Evolutionary conservation across 1,284 basidiomycete genomes (phyloP).

Genomic region (Pseudozyma sp.): DNA sequence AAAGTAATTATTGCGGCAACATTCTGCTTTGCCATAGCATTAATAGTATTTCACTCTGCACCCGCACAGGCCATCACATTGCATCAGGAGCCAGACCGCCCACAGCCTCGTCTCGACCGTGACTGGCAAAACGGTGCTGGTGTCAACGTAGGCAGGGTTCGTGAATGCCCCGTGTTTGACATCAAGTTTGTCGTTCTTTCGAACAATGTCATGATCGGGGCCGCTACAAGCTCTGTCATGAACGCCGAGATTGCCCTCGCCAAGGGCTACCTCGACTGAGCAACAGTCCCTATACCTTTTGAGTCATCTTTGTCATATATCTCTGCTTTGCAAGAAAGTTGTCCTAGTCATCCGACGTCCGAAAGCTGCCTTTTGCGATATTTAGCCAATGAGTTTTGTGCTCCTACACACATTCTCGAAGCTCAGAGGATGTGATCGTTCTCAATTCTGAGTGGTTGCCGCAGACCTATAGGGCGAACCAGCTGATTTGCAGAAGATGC

Average conservation of each 20-base stretch:
- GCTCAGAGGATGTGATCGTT: no score
- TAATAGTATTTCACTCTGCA: constrained; percentile 88
- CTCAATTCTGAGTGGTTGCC: no score
- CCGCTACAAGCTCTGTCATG: constrained; percentile 96
- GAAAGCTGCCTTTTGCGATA: neutral
- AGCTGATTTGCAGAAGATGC: neutral
- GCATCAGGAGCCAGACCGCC: constrained; percentile 91
- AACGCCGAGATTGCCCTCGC: constrained; percentile 95
- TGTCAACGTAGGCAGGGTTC: constrained; percentile 89
- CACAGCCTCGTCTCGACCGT: constrained; percentile 91
- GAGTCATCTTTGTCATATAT: neutral
- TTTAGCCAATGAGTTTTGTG: neutral
- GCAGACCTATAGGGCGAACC: no score
- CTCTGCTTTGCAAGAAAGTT: neutral
- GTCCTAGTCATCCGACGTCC: neutral
- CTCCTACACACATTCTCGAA: neutral
- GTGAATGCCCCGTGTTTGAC: constrained; percentile 90
- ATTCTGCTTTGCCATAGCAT: no score
- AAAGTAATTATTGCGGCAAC: no score
- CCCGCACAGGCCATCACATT: constrained; percentile 88
- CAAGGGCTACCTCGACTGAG: constrained; percentile 73
- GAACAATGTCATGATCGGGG: constrained; percentile 96
- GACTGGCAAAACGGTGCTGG: constrained; percentile 92
- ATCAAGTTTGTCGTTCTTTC: constrained; percentile 85
- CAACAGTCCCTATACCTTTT: neutral